Conservation (phyloP, 2,329 filamentous ascomycete species). For the Emericellopsis cladophorae region DNA sequence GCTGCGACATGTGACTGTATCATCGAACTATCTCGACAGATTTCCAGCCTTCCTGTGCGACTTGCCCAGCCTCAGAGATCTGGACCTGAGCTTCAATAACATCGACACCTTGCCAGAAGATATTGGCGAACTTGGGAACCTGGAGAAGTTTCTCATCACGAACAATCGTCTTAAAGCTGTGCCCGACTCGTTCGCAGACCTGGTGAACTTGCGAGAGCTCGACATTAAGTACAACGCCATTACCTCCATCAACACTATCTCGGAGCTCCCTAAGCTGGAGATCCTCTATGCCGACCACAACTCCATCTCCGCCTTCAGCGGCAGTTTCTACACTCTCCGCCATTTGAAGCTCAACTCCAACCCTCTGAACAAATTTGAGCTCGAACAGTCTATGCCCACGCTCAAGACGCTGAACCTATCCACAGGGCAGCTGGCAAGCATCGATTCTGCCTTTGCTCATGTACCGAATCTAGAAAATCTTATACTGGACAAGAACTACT, state of each 20-base stretch:
- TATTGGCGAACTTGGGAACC: conserved; percentile 63
- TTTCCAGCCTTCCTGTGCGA: conserved; percentile 81
- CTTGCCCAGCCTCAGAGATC: conserved; percentile 71
- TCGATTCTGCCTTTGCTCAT: conserved; percentile 81
- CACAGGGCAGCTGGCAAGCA: conserved; percentile 78
- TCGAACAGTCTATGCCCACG: conserved; percentile 64
- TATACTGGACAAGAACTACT: conserved; percentile 88
- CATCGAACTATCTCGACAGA: conserved; percentile 78
- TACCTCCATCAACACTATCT: conserved; percentile 76
- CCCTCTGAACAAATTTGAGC: conserved; percentile 85
- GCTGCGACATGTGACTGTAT: conserved; percentile 77
- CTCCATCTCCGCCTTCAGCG: conserved; percentile 76
- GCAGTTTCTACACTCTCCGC: conserved; percentile 74
- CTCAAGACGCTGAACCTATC: conserved; percentile 81
- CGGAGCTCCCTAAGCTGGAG: conserved; percentile 74
- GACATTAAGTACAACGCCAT: conserved; percentile 92
- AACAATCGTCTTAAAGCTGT: conserved; percentile 83
- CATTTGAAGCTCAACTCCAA: conserved; percentile 87
- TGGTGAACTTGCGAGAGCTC: conserved; percentile 73
- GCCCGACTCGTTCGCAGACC: conserved; percentile 57
- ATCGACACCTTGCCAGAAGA: conserved; percentile 66
- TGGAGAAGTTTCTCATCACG: conserved; percentile 88
- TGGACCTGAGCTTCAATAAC: conserved; percentile 94
- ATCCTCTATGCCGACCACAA: conserved; percentile 88
- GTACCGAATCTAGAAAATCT: conserved; percentile 80